These are phyloP conservation scores for Parastagonospora nodorum DNA, from an alignment of 2,329 filamentous ascomycete species.

Conservation along the genomic window DNA sequence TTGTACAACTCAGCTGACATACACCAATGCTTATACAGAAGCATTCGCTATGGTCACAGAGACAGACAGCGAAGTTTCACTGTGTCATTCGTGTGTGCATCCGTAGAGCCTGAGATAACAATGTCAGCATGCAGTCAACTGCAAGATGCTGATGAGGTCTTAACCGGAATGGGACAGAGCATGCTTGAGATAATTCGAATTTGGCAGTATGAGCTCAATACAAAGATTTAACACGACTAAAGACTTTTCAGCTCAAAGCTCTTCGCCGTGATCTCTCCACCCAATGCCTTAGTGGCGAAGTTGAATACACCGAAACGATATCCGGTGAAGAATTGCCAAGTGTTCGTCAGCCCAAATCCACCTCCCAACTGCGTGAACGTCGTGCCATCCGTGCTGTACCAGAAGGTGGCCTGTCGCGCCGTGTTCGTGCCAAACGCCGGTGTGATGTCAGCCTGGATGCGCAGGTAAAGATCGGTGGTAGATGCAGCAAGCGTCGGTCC, in stretches of 20 bases:
- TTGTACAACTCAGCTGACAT: too few species aligned
- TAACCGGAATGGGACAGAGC: too few species aligned
- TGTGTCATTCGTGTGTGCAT: too few species aligned
- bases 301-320: slow-evolving; percentile 49
- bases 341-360: slow-evolving; percentile 40
- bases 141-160: too few species aligned
- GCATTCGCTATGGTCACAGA: too few species aligned
- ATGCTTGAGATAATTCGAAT: too few species aligned
- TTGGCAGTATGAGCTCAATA: neutral
- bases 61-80: too few species aligned
- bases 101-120: too few species aligned
- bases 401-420: slow-evolving; percentile 37
- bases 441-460: slow-evolving; percentile 43
- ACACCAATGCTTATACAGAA: too few species aligned
- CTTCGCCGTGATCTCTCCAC: slow-evolving; percentile 36
- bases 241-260: slow-evolving; percentile 18
- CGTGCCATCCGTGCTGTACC: slow-evolving; percentile 45
- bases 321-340: slow-evolving; percentile 47
- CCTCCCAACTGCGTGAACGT: slow-evolving; percentile 38
- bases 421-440: slow-evolving; percentile 36
- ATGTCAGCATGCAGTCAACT: too few species aligned
- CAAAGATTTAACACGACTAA: neutral
- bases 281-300: slow-evolving; percentile 42
- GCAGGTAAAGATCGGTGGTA: slow-evolving; percentile 37
- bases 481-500: slow-evolving; percentile 18